Evolutionary conservation across 2,329 filamentous ascomycete species (phyloP), one percentile per base, ranked within the genome.

Genomic region (Sporothrix inflata): DNA sequence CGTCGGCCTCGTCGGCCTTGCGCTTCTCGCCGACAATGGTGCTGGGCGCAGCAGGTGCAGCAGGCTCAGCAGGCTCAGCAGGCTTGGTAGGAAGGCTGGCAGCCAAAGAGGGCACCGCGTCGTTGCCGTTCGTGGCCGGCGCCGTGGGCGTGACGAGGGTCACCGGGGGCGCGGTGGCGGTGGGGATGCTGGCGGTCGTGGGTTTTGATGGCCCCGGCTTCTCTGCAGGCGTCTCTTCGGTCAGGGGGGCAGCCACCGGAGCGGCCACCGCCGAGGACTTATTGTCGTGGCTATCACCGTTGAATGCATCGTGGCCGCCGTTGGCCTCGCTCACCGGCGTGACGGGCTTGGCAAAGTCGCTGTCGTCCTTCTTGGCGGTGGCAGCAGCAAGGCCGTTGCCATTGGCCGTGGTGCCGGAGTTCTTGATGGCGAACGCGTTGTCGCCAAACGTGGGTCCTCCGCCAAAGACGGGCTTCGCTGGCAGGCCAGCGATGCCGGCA

Each of bases 11-110:
- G 2, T 76, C 74, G 1, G 74, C 76, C 73, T 78, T 76, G 75
- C 77, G 77, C 73, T 79, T 79, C 34, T 76, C 74, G 65, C 75
- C 75, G 19, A 60, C 66, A 1, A 72, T 40, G 1, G 65, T 24
- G 1, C 38, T 53, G n/a, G 69, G 45, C 27, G 27, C n/a, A 7
- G 45, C 51, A 5, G 65, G 9, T 9, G 8, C n/a, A 6, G 42
- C 30, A 5, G 42, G 21, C 8, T 45, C 30, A 4, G 34, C 8
- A 21, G 42, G 24, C 14, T 49, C 53, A 7, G 38, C 8, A 21
- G 69, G 47, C 69, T 49, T 67, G 1, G 42, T 12, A 4, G 65
- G 45, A 0, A 67, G 65, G 7, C 65, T 19, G 9, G 65, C 4
- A 0, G 45, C 11, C 42, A 66, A 67, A 1, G 45, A 51, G 9